Conservation (phyloP, 257 asterid species). For the Craterostigma plantagineum region DNA sequence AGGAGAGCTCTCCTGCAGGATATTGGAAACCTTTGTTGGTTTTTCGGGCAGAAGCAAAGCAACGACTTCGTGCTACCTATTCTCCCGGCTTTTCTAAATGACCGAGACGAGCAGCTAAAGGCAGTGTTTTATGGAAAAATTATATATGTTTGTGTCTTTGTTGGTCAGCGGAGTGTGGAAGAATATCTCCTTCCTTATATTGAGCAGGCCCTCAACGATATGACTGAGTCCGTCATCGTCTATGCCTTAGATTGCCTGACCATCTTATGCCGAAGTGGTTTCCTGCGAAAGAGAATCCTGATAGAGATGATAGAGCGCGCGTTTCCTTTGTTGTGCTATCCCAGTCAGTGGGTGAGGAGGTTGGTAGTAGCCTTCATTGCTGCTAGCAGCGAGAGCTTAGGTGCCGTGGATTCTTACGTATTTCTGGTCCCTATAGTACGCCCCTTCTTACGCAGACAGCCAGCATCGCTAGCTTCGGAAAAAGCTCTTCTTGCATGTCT, state of each 20-base stretch:
- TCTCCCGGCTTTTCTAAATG: slow-evolving; percentile 97
- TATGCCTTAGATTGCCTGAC: slow-evolving; percentile 91
- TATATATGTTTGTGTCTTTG: slow-evolving; percentile 73
- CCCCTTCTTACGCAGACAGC: slow-evolving; percentile 83
- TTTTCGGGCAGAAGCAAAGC: slow-evolving; percentile 98
- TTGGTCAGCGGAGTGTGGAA: slow-evolving; percentile 96
- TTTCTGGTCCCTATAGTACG: slow-evolving; percentile 83
- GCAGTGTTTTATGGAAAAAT: slow-evolving; percentile 93
- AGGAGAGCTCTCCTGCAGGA: slow-evolving; percentile 99
- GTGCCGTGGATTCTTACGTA: slow-evolving; percentile 96
- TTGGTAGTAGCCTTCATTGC: slow-evolving; percentile 67
- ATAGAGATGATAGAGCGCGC: slow-evolving; percentile 93
- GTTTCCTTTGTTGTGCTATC: slow-evolving; percentile 76
- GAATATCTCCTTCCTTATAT: slow-evolving; percentile 93
- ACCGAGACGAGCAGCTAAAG: slow-evolving; percentile 94
- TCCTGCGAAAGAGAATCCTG: slow-evolving; percentile 67
- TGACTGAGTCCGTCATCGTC: slow-evolving; percentile 72
- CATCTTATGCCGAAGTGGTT: slow-evolving; percentile 74
- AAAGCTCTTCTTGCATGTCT: slow-evolving; percentile 68
- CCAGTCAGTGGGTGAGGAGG: slow-evolving; percentile 91
- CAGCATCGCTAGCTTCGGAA: slow-evolving; percentile 88
- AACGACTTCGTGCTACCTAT: slow-evolving; percentile 87
- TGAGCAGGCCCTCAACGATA: slow-evolving; percentile 89
- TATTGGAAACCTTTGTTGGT: slow-evolving; percentile 94
- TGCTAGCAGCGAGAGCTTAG: slow-evolving; percentile 79